Conservation (phyloP, 768 basidiomycete species). For the Boletus reticuloceps region DNA sequence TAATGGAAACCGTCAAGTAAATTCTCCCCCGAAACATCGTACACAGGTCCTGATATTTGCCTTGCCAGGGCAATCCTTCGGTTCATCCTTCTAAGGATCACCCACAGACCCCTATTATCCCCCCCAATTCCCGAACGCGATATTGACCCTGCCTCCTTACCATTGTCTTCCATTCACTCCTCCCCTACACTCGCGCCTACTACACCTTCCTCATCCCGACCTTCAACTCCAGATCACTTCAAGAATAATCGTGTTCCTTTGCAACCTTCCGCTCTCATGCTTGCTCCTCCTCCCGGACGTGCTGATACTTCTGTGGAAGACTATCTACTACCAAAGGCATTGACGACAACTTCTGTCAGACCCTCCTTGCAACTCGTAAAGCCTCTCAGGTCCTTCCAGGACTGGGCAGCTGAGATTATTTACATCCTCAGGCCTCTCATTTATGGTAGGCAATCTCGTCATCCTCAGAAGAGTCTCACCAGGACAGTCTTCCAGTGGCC, state of each 20-base stretch:
- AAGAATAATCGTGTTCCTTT: slow-evolving; percentile 72
- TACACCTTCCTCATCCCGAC: slow-evolving; percentile 52
- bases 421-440: slow-evolving; percentile 71
- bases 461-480: slow-evolving; percentile 8
- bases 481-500: slow-evolving; percentile 13
- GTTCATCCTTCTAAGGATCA: slow-evolving; percentile 68
- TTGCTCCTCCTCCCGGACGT: slow-evolving; percentile 45
- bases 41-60: slow-evolving; percentile 4
- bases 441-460: slow-evolving; percentile 54
- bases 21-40: slow-evolving; percentile 19
- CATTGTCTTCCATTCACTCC: slow-evolving; percentile 48
- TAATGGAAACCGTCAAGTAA: slow-evolving; percentile 85
- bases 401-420: slow-evolving; percentile 74
- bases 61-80: slow-evolving; percentile 67
- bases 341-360: slow-evolving; percentile 70
- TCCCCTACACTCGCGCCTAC: slow-evolving; percentile 63
- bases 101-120: slow-evolving; percentile 70
- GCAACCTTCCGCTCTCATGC: slow-evolving; percentile 60
- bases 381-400: slow-evolving; percentile 57
- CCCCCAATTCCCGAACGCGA: slow-evolving; percentile 87
- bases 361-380: slow-evolving; percentile 66
- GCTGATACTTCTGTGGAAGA: slow-evolving; percentile 68
- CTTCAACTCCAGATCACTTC: slow-evolving; percentile 74
- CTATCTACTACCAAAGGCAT: slow-evolving; percentile 77
- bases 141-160: slow-evolving; percentile 70